Conservation (phyloP, 306 rosid genomes). For the Prunus mira region DNA sequence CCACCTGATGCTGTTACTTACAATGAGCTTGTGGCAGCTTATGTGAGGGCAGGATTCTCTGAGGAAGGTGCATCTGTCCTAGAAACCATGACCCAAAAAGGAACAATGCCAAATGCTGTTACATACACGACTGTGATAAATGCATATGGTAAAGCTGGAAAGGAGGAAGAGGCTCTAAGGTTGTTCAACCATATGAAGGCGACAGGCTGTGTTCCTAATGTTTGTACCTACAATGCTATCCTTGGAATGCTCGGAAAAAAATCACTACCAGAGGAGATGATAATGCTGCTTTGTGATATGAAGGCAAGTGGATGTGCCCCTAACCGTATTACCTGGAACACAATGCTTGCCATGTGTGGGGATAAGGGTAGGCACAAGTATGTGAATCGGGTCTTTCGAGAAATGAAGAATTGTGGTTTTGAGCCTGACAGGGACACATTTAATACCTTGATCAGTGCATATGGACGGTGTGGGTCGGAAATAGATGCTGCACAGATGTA, state of each 20-base stretch:
- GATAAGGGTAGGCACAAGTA: constrained; percentile 68
- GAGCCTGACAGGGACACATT: constrained; percentile 96
- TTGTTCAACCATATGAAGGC: constrained; percentile 81
- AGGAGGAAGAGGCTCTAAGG: constrained; percentile 69
- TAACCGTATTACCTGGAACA: constrained; percentile 81
- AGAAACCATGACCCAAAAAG: constrained; percentile 67
- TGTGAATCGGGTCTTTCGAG: constrained; percentile 66
- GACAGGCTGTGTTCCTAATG: constrained; percentile 80
- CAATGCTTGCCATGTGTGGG: constrained; percentile 88
- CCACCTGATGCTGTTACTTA: constrained; percentile 75
- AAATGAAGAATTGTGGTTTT: constrained; percentile 91
- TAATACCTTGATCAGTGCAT: constrained; percentile 85
- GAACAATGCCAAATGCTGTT: constrained; percentile 80
- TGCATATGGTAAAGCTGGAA: constrained; percentile 78
- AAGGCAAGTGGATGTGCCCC: constrained; percentile 79
- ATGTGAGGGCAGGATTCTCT: constrained; percentile 83
- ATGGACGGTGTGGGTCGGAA: constrained; percentile 89
- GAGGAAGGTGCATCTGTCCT: constrained; percentile 80
- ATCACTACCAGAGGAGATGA: constrained; percentile 65
- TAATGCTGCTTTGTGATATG: constrained; percentile 72
- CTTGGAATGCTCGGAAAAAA: constrained; percentile 84
- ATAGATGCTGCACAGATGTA: constrained; percentile 70
- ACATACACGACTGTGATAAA: constrained; percentile 85
- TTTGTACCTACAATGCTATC: constrained; percentile 71
- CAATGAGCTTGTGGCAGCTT: constrained; percentile 87